A percentile compares a stretch with the other conserved stretches of the same genome.
Evolutionary conservation across 2,329 filamentous ascomycete genomes (phyloP).

Genomic region (Sphaerulina populicola): DNA sequence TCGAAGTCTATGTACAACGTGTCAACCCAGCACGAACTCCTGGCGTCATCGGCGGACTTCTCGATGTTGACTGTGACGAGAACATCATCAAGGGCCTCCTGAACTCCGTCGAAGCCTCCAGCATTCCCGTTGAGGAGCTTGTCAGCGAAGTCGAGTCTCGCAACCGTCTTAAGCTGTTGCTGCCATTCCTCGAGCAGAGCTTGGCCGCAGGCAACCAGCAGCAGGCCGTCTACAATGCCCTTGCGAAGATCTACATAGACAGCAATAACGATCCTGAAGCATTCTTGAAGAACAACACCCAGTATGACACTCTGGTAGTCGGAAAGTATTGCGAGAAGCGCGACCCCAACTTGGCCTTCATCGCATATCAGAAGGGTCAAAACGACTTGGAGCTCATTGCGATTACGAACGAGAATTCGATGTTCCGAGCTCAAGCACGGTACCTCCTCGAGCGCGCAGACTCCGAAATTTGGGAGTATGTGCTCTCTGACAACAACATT

Average conservation of each 20-base stretch:
- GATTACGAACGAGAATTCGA: slow-evolving; percentile 98
- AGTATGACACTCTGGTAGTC: slow-evolving; percentile 84
- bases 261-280: slow-evolving; percentile 96
- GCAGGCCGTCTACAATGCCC: slow-evolving; percentile 90
- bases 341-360: slow-evolving; percentile 89
- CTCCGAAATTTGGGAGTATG: slow-evolving; percentile 84
- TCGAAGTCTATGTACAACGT: slow-evolving; percentile 94
- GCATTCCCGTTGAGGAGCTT: slow-evolving; percentile 88
- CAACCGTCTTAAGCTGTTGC: slow-evolving; percentile 86
- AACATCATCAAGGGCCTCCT: slow-evolving; percentile 89
- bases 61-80: slow-evolving; percentile 97
- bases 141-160: slow-evolving; percentile 91
- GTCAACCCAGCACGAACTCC: slow-evolving; percentile 89
- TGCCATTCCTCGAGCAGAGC: slow-evolving; percentile 92
- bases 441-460: slow-evolving; percentile 90
- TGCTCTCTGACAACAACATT: slow-evolving; percentile 90
- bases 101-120: slow-evolving; percentile 69
- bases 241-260: slow-evolving; percentile 99
- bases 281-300: slow-evolving; percentile 94
- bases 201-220: slow-evolving; percentile 86
- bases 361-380: slow-evolving; percentile 91
- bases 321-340: slow-evolving; percentile 99
- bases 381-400: slow-evolving; percentile 95
- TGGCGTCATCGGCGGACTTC: slow-evolving; percentile 80
- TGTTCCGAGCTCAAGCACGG: slow-evolving; percentile 96